Percentiles rank a stretch among this genome's conserved stretches.
These are phyloP conservation scores for Hyaloscypha hepaticicola DNA, from an alignment of 495 filamentous ascomycete species.

Conservation along the genomic window DNA sequence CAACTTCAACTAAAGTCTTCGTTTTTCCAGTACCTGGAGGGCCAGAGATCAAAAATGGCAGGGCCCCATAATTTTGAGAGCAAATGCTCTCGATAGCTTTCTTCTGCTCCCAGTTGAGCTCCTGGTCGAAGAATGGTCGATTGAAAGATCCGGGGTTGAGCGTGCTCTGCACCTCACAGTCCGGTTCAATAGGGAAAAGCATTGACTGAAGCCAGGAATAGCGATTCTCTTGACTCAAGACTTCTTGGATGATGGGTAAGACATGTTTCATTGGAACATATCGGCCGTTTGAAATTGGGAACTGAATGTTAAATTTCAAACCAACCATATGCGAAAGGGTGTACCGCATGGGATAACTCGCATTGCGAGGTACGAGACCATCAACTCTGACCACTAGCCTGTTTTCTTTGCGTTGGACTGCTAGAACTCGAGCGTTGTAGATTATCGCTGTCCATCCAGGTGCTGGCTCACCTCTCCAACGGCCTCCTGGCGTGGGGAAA, in stretches of 20 bases:
- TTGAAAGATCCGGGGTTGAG: constrained; percentile 36
- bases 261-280: constrained; percentile 26
- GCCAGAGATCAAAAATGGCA: constrained; percentile 54
- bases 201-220: constrained; percentile 49
- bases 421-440: constrained; percentile 31
- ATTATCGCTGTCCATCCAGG: constrained; percentile 33
- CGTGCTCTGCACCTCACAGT: constrained; percentile 41
- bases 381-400: constrained; percentile 20
- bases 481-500: constrained; percentile 13
- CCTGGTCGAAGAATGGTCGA: constrained; percentile 39
- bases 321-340: not conserved
- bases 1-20: constrained; percentile 53
- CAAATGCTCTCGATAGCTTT: constrained; percentile 47
- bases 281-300: constrained; percentile 30
- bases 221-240: constrained; percentile 25
- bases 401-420: constrained; percentile 27
- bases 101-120: constrained; percentile 52
- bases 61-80: constrained; percentile 43
- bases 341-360: not conserved
- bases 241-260: constrained; percentile 28
- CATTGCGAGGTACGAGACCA: constrained; percentile 10
- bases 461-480: constrained; percentile 8
- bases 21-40: constrained; percentile 57
- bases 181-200: constrained; percentile 45
- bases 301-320: constrained; percentile 31